These are phyloP conservation scores for Phallus indusiatus DNA, from an alignment of 768 basidiomycete genomes.

Conservation along the genomic window DNA sequence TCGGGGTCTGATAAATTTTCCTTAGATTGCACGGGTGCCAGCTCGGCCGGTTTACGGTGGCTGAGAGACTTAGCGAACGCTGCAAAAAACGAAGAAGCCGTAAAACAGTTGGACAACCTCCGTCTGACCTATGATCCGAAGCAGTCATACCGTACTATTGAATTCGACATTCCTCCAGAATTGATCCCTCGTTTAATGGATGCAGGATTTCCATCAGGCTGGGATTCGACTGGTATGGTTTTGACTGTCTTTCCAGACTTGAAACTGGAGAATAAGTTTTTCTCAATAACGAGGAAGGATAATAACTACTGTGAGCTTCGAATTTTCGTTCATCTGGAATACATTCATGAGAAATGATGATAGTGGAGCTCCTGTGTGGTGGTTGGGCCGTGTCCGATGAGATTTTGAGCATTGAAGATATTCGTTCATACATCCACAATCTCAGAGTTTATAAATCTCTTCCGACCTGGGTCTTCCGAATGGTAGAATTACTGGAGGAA, in stretches of 20 bases:
- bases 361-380: constrained; percentile 6
- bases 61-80: constrained; percentile 11
- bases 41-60: constrained; percentile 21
- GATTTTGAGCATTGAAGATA: constrained; percentile 5
- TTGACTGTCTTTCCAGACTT: constrained; percentile 11
- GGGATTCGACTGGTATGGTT: constrained; percentile 12
- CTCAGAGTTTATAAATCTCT: constrained; percentile 13
- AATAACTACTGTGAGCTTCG: not conserved
- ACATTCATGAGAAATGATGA: not conserved
- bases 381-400: constrained; percentile 1
- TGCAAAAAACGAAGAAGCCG: not conserved
- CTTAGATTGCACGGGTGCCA: constrained; percentile 25
- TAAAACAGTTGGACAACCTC: constrained; percentile 10
- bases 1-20: not conserved
- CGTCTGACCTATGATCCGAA: constrained; percentile 20
- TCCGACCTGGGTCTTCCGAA: constrained; percentile 20
- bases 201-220: constrained; percentile 16
- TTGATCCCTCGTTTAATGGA: constrained; percentile 5
- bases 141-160: constrained; percentile 16
- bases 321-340: not conserved
- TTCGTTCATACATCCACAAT: constrained; percentile 1
- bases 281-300: constrained; percentile 4
- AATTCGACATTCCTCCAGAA: constrained; percentile 10
- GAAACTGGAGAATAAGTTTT: constrained; percentile 8
- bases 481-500: constrained; percentile 22